These are phyloP conservation scores for Ambrosiella beaveri DNA, from an alignment of 2,329 filamentous ascomycete species.

Conservation along the genomic window DNA sequence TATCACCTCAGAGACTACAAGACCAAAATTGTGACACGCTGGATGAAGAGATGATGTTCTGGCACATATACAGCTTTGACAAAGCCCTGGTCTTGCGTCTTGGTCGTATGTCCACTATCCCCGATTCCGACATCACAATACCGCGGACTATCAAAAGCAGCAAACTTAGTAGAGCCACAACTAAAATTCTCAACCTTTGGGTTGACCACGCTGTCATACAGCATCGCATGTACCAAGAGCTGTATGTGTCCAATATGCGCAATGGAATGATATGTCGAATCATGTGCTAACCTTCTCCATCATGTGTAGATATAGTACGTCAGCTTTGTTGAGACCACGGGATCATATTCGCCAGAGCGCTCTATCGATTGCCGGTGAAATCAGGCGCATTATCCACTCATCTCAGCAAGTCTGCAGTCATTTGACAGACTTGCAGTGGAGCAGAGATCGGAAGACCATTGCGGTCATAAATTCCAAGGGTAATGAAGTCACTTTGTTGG, in stretches of 20 bases:
- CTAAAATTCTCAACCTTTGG: conserved; percentile 33
- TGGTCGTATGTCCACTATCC: conserved; percentile 39
- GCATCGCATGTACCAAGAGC: conserved; percentile 38
- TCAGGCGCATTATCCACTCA: conserved; percentile 22
- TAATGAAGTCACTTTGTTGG: conserved; percentile 31
- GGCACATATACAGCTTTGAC: conserved; percentile 38
- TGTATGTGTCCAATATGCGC: conserved; percentile 17
- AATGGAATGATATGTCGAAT: background rate
- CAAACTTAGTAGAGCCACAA: conserved; percentile 20
- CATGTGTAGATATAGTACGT: conserved; percentile 30
- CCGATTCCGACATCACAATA: conserved; percentile 42
- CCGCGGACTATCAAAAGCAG: conserved; percentile 27
- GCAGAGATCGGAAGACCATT: conserved; percentile 23
- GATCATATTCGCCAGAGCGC: conserved; percentile 26
- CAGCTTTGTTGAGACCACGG: conserved; percentile 25
- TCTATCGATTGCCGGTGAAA: conserved; percentile 23
- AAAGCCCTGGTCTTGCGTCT: conserved; percentile 40
- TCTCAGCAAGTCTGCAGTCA: conserved; percentile 21
- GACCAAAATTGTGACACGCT: background rate
- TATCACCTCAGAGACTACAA: background rate
- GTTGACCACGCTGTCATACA: conserved; percentile 38
- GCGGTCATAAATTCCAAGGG: conserved; percentile 28
- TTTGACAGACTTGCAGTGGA: conserved; percentile 22
- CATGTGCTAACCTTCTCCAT: background rate
- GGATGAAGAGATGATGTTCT: conserved; percentile 25